phyloP scores from a whole-genome alignment of 352 stramenopile species.

The Plasmopara viticola region DNA sequence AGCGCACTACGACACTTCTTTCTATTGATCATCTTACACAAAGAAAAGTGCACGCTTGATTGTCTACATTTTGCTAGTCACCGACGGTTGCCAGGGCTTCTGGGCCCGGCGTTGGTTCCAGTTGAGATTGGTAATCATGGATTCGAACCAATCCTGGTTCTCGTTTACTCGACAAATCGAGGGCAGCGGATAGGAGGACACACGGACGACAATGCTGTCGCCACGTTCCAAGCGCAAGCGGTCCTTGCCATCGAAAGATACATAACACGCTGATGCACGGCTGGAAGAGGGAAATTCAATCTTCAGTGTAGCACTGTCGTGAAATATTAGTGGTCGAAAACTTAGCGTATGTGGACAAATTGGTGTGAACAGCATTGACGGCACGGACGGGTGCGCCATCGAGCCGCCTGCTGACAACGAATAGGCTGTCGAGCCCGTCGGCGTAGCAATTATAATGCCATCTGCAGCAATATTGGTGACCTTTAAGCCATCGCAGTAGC shows the following conservation, averaged over 20 bases:
- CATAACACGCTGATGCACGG: constrained; percentile 64
- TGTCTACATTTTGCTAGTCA: constrained; percentile 27
- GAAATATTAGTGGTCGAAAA: constrained; percentile 88
- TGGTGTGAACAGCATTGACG: constrained; percentile 96
- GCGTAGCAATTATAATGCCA: constrained; percentile 98
- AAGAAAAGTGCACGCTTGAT: constrained; percentile 3
- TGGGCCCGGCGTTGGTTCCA: constrained; percentile 86
- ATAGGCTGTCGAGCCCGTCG: constrained; percentile 97
- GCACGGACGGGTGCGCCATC: constrained; percentile 97
- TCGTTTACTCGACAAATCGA: constrained; percentile 85
- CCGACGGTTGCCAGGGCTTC: constrained; percentile 62
- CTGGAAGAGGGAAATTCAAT: constrained; percentile 84
- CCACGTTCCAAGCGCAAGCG: constrained; percentile 81
- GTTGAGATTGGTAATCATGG: constrained; percentile 90
- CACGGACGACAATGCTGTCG: constrained; percentile 79
- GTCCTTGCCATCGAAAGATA: constrained; percentile 91
- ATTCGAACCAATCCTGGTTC: constrained; percentile 90
- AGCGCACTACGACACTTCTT: constrained; percentile 6
- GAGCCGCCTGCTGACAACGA: constrained; percentile 95
- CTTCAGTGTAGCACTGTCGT: constrained; percentile 87
- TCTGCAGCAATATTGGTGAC: constrained; percentile 94
- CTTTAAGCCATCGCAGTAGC: constrained; percentile 94
- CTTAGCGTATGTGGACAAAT: constrained; percentile 98
- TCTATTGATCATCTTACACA: constrained; percentile 9
- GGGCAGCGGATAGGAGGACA: constrained; percentile 84